Evolutionary conservation across 352 stramenopile species (phyloP).

Genomic region (Pythium myriotylum): DNA sequence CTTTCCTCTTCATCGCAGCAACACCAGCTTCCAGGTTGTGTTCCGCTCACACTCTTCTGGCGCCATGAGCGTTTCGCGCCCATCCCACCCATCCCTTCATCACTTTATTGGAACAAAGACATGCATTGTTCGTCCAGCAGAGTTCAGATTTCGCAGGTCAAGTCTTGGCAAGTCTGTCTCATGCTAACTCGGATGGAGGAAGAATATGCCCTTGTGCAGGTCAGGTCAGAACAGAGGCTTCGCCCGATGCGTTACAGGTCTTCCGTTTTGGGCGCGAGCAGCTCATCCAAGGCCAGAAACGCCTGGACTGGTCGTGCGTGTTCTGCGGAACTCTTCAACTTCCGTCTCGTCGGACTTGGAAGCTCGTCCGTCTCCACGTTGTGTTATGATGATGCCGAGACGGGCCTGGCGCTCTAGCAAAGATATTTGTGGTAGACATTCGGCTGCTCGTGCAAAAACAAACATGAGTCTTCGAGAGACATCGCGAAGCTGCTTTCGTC

Average conservation of each 20-base stretch:
- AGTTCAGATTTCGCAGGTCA: background rate
- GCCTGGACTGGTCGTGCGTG: background rate
- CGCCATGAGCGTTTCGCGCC: background rate
- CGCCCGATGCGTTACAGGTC: slow-evolving; percentile 21
- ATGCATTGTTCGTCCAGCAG: background rate
- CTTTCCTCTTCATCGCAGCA: too few relatives aligned
- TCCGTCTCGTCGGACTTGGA: slow-evolving; percentile 5
- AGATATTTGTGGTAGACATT: too few relatives aligned
- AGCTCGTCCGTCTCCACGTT: too few relatives aligned
- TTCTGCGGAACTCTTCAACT: slow-evolving; percentile 16
- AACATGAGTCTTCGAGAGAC: too few relatives aligned
- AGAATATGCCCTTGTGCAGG: slow-evolving; percentile 14
- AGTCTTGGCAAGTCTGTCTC: background rate
- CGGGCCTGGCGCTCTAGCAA: too few relatives aligned
- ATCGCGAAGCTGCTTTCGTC: too few relatives aligned
- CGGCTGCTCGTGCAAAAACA: too few relatives aligned
- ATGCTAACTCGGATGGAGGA: background rate
- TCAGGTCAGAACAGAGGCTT: slow-evolving; percentile 18
- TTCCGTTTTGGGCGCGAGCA: background rate
- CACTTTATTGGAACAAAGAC: background rate
- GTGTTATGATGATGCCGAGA: too few relatives aligned
- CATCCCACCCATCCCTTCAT: background rate
- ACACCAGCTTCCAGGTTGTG: background rate
- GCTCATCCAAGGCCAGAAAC: slow-evolving; percentile 4
- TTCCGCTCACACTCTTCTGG: background rate